Evolutionary conservation across 768 basidiomycete species (phyloP).

Genomic region (Hypholoma fasciculare): DNA sequence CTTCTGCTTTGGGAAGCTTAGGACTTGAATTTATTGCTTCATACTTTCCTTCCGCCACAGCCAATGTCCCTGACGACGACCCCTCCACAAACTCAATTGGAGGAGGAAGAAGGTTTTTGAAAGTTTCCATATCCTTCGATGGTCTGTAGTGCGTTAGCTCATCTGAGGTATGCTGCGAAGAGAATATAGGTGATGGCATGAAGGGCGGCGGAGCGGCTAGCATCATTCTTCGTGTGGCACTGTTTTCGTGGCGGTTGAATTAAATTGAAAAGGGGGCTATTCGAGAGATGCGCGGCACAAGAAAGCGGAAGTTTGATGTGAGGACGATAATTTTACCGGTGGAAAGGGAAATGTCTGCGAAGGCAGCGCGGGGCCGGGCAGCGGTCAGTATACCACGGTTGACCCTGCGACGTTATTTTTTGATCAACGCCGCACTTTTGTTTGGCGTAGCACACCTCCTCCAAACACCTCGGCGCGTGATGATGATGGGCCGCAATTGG

Average conservation of each 20-base stretch:
- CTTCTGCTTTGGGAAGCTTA: constrained; percentile 47
- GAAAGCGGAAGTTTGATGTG: not conserved
- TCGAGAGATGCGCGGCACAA: not conserved
- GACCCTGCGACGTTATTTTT: constrained; percentile 15
- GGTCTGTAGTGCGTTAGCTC: constrained; percentile 61
- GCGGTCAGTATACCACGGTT: not conserved
- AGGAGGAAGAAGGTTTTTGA: constrained; percentile 79
- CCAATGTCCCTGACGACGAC: constrained; percentile 74
- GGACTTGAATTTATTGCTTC: constrained; percentile 77
- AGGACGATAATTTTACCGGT: not conserved
- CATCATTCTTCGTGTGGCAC: constrained; percentile 44
- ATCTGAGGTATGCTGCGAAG: constrained; percentile 48
- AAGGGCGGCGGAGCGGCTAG: constrained; percentile 57
- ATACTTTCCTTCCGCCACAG: constrained; percentile 74
- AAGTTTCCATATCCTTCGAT: constrained; percentile 69
- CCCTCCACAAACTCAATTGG: constrained; percentile 84
- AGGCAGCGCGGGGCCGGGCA: not conserved
- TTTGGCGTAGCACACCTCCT: constrained; percentile 9
- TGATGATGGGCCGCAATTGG: no score
- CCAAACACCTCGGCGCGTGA: not conserved
- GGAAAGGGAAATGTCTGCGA: constrained; percentile 4
- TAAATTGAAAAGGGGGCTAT: not conserved
- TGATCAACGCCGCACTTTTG: constrained; percentile 17
- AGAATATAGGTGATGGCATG: constrained; percentile 52
- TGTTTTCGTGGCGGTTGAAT: not conserved